phyloP scores from a whole-genome alignment of 306 rosid genomes.

The Prunus fruticosa region DNA sequence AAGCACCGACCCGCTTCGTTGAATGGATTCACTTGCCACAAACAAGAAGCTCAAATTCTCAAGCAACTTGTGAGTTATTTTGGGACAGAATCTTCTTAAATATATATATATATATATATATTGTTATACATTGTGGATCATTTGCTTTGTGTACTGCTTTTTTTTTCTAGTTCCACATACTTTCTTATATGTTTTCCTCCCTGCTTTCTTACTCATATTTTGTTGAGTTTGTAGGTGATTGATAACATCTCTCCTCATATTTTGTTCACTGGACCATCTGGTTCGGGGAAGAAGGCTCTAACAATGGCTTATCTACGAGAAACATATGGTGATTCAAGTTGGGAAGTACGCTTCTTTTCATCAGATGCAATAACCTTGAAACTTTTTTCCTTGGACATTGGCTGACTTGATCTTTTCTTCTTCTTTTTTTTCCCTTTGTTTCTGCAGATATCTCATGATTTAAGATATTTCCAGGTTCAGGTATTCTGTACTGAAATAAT shows the following conservation, averaged over 20 bases:
- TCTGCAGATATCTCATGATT: constrained; percentile 72
- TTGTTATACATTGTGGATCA: not conserved
- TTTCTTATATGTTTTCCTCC: not conserved
- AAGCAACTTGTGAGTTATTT: constrained; percentile 57
- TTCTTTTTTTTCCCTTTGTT: constrained; percentile 3
- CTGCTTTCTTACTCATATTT: not conserved
- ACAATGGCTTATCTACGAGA: constrained; percentile 74
- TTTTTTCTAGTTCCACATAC: not conserved
- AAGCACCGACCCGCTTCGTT: constrained; percentile 66
- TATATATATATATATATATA: too few species aligned
- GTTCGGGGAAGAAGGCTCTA: constrained; percentile 68
- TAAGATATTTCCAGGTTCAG: constrained; percentile 72
- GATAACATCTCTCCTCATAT: constrained; percentile 59
- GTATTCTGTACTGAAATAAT: constrained; percentile 29
- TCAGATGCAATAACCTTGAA: not conserved
- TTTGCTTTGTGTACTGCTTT: not conserved
- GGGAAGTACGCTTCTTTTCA: constrained; percentile 52
- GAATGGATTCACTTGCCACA: constrained; percentile 75
- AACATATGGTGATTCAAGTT: constrained; percentile 64
- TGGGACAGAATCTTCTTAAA: not conserved
- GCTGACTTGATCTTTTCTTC: constrained; percentile 10
- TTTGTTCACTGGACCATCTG: constrained; percentile 67
- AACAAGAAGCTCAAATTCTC: constrained; percentile 68
- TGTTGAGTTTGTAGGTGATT: constrained; percentile 46
- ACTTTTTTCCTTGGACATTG: not conserved